Base-by-base conservation (phyloP, 169 alveolate species). In the Plasmodium gonderi region DNA sequence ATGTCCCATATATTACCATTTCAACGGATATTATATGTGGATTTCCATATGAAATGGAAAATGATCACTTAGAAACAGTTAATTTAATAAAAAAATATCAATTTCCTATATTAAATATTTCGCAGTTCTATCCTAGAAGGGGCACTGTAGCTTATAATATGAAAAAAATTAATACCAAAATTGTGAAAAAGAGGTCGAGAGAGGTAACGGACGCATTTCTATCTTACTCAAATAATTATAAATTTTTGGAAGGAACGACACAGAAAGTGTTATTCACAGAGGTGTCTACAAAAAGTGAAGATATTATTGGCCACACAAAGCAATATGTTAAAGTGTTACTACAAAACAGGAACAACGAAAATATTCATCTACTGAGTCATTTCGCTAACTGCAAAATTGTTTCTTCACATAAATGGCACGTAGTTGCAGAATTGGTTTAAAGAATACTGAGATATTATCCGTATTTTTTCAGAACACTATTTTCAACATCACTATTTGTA, bases 1-100 rank as follows among this genome's bases (percentile, higher is more conserved):
- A 95, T 64, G 97, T 98, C 36, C 99, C 99, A 12, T 91, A 97
- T 72, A 95, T 98, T 82, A 97, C 99, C 3, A 95, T 99, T 31
- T 99, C 99, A 3, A 99, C 99, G 5, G 99, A 99, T 93, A 97
- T 99, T 90, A 99, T 99, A 67, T 99, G 99, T 92, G 99, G 99
- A 65, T 99, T 99, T 90, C 99, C 99, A 5, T 97, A 98, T 6
- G 99, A 99, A 93, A 97, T 97, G 8, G 98, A 97, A 42, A 98
- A 97, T 68, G 98, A 99, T 82, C 99, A 97, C 77, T 90, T 89
- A 38, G 98, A 95, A 64, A 98, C 99, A 0, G 90, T 98, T 38
- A 92, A 96, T 74, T 83, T 98, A 67, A 96, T 99, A 11, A 96
- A 97, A 47, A 95, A 97, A 45, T 98, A 96, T 93, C 95, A 97